These are phyloP conservation scores for Wickerhamiella bombiphila DNA, from an alignment of 805 yeast species.

Conservation along the genomic window DNA sequence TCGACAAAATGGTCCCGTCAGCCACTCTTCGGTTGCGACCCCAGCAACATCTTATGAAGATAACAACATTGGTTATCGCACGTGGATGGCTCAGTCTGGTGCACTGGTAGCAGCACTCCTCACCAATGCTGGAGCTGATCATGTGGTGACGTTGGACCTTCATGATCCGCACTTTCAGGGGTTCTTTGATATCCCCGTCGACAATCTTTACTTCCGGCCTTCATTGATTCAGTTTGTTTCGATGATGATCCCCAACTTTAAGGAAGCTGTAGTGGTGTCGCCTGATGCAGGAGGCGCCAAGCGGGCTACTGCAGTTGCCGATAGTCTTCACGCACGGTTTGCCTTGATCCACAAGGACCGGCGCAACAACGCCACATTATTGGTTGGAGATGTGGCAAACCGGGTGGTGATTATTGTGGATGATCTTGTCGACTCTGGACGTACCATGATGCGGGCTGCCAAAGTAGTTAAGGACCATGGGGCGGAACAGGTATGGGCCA, in stretches of 20 bases:
- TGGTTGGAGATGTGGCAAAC: constrained; percentile 86
- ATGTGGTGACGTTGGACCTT: constrained; percentile 91
- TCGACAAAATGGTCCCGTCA: not conserved
- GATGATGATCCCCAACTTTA: constrained; percentile 60
- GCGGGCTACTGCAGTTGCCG: constrained; percentile 89
- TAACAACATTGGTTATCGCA: constrained; percentile 49
- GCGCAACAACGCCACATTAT: constrained; percentile 57
- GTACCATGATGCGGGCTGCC: constrained; percentile 86
- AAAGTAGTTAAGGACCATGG: constrained; percentile 85
- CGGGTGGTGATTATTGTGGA: constrained; percentile 83
- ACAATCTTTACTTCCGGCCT: constrained; percentile 81
- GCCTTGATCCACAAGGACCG: constrained; percentile 89
- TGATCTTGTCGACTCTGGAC: constrained; percentile 87
- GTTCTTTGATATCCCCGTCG: constrained; percentile 91
- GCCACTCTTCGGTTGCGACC: not conserved
- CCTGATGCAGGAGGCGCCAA: constrained; percentile 99
- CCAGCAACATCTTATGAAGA: constrained; percentile 4
- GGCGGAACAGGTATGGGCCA: constrained; percentile 69
- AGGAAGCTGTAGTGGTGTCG: constrained; percentile 79
- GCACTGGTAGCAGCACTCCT: constrained; percentile 77
- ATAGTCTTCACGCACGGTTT: constrained; percentile 70
- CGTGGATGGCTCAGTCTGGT: constrained; percentile 95
- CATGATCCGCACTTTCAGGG: constrained; percentile 99
- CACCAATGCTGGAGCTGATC: constrained; percentile 90
- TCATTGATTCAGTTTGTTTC: constrained; percentile 72